phyloP scores from a whole-genome alignment of 2,329 filamentous ascomycete species.

The Sarocladium oryzae region DNA sequence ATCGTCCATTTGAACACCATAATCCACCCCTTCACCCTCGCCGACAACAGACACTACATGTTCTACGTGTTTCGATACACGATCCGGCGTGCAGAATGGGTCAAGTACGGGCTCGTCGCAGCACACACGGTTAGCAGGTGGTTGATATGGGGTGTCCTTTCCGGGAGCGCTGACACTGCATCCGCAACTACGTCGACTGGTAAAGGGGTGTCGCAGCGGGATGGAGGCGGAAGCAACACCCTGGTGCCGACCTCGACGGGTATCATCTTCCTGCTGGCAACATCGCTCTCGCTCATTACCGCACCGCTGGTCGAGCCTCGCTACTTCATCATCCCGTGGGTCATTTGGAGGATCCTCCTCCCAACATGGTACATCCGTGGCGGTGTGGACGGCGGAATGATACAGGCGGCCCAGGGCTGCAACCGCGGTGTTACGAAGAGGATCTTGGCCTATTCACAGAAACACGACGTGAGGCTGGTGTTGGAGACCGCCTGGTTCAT shows the following conservation, averaged over 20 bases:
- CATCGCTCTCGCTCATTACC: conserved; percentile 72
- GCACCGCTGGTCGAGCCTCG: conserved; percentile 91
- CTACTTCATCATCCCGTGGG: conserved; percentile 94
- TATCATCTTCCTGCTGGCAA: conserved; percentile 58
- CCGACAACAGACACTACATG: conserved; percentile 94
- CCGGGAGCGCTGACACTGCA: conserved; percentile 27
- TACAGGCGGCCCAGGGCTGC: neutral
- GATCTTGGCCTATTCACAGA: conserved; percentile 11
- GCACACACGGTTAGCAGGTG: conserved; percentile 67
- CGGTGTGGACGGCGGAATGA: neutral
- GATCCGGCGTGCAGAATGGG: conserved; percentile 55
- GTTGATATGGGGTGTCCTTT: conserved; percentile 59
- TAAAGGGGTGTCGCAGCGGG: no score
- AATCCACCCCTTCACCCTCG: conserved; percentile 90
- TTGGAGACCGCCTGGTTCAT: conserved; percentile 66
- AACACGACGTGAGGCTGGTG: conserved; percentile 40
- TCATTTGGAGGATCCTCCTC: conserved; percentile 81
- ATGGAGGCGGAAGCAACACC: neutral
- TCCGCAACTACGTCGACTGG: no score
- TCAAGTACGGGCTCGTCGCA: conserved; percentile 62
- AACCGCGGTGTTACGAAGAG: neutral
- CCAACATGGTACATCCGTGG: conserved; percentile 39
- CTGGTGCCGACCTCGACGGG: conserved; percentile 41
- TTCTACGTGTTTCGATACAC: conserved; percentile 92
- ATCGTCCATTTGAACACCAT: conserved; percentile 80